phyloP scores from a whole-genome alignment of 2,329 filamentous ascomycete genomes.

The Colletotrichum spaethianum region DNA sequence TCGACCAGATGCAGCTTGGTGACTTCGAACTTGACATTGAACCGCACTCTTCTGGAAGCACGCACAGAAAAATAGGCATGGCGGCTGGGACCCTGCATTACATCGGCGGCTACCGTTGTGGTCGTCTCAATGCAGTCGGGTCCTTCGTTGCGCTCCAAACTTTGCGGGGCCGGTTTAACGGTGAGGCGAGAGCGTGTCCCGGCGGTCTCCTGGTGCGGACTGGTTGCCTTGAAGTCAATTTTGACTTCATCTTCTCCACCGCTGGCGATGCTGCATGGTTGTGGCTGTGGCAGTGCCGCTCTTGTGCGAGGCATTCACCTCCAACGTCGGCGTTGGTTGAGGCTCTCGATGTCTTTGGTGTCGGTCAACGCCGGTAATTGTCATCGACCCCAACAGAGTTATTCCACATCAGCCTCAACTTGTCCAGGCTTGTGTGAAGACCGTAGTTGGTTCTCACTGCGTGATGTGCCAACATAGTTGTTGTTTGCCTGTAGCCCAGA shows the following conservation, averaged over 20 bases:
- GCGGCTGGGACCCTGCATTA: neutral
- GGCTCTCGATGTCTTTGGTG: neutral
- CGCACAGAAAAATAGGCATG: neutral
- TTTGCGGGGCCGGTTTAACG: neutral
- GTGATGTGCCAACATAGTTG: neutral
- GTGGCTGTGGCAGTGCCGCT: neutral
- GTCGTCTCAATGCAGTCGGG: neutral
- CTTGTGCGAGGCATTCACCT: neutral
- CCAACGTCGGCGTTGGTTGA: neutral
- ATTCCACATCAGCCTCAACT: neutral
- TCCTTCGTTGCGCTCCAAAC: neutral
- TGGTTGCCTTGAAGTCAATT: constrained; percentile 15
- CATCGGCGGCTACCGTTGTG: neutral
- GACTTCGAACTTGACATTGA: neutral
- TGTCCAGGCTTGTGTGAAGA: neutral
- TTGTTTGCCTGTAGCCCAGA: neutral
- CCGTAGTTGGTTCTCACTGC: neutral
- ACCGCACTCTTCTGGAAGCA: neutral
- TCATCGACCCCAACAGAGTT: neutral
- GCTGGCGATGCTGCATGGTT: neutral
- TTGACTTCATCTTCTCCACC: constrained; percentile 5
- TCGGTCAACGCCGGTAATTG: neutral
- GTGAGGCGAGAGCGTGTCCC: neutral
- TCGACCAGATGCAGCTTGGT: neutral
- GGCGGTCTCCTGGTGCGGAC: neutral